phyloP scores from a whole-genome alignment of 2,329 filamentous ascomycete genomes.

The Penicillium sp. region DNA sequence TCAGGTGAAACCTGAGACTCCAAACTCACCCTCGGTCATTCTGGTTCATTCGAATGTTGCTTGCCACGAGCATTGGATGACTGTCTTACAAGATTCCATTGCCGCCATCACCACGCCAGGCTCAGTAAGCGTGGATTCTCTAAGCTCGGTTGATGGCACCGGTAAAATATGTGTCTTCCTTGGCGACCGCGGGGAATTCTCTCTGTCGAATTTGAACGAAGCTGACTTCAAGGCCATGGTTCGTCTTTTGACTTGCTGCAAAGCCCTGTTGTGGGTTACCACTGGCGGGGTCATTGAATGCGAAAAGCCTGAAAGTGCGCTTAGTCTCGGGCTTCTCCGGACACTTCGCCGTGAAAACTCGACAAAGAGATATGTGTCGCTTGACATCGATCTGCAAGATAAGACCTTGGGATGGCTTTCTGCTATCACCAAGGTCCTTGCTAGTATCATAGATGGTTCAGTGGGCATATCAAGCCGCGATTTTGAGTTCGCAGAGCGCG shows the following conservation, averaged over 20 bases:
- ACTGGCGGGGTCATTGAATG: conserved; percentile 6
- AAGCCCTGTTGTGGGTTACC: conserved; percentile 9
- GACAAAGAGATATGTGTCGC: not conserved
- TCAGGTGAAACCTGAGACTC: not conserved
- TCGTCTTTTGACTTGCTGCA: not conserved
- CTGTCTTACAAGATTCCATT: not conserved
- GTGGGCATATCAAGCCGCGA: not conserved
- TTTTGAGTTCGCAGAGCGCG: conserved; percentile 2
- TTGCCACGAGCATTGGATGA: not conserved
- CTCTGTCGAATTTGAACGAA: not conserved
- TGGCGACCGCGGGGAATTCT: not conserved
- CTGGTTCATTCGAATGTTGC: not conserved
- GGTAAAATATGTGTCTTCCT: conserved; percentile 3
- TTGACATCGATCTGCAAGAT: conserved; percentile 3
- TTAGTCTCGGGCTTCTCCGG: conserved; percentile 5
- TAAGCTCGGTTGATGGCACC: not conserved
- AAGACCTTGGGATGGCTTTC: not conserved
- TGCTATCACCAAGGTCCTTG: not conserved
- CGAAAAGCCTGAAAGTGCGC: not conserved
- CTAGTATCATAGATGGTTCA: not conserved
- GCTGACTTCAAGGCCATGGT: not conserved
- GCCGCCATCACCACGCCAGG: not conserved
- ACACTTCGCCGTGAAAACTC: conserved; percentile 2
- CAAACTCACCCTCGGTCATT: not conserved
- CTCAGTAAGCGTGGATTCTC: not conserved